A percentile compares a stretch with the other conserved stretches of the same genome.
Evolutionary conservation across 345 rosid species (phyloP).

Genomic region (Dipteronia dyeriana): DNA sequence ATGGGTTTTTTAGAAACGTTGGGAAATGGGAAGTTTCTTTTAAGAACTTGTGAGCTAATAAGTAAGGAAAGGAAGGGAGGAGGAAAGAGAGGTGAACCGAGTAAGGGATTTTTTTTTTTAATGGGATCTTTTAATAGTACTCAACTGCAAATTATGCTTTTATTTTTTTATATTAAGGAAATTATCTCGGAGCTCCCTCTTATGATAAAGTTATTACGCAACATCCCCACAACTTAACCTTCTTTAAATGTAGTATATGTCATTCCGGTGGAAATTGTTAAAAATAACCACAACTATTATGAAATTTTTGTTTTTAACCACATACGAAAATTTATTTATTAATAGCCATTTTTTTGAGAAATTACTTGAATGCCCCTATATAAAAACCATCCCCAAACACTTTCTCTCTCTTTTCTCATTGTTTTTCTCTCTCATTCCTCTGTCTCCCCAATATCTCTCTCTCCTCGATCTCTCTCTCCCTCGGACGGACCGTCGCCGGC

Average conservation of each 20-base stretch:
- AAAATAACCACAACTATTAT: too few relatives aligned
- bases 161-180: background rate
- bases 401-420: too few relatives aligned
- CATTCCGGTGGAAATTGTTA: too few relatives aligned
- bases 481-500: too few relatives aligned
- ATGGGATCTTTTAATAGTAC: background rate
- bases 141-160: background rate
- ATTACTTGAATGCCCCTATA: too few relatives aligned
- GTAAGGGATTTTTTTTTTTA: background rate
- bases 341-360: too few relatives aligned
- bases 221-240: background rate
- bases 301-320: too few relatives aligned
- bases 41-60: background rate
- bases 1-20: background rate
- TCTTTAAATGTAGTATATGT: background rate
- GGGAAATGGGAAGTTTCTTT: slow-evolving; percentile 18
- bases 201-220: background rate
- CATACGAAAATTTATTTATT: too few relatives aligned
- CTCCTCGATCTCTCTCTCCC: too few relatives aligned
- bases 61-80: slow-evolving; percentile 7
- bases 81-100: slow-evolving; percentile 18
- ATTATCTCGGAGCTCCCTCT: background rate
- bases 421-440: too few relatives aligned
- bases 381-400: too few relatives aligned
- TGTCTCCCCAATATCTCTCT: too few relatives aligned